These are phyloP conservation scores for Pisolithus thermaeus DNA, from an alignment of 1,284 basidiomycete species.

Conservation along the genomic window DNA sequence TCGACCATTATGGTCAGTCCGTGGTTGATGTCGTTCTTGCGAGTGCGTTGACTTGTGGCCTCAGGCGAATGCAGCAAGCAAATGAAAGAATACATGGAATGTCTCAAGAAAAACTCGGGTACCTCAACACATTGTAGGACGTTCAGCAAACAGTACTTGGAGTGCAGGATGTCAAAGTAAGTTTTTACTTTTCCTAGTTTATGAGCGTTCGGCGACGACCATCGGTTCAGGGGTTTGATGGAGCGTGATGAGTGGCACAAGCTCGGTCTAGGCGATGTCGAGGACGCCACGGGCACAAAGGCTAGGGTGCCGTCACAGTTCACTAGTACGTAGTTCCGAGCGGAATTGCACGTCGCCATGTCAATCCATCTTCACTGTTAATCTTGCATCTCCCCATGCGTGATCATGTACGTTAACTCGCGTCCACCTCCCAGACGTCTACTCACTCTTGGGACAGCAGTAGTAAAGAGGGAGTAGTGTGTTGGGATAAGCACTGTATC, in stretches of 20 bases:
- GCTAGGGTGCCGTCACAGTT: background rate
- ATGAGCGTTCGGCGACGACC: background rate
- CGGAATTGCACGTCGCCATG: background rate
- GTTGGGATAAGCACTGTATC: background rate
- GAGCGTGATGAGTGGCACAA: constrained; percentile 84
- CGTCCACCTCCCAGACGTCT: background rate
- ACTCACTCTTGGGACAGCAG: background rate
- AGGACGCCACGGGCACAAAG: constrained; percentile 12
- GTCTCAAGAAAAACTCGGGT: constrained; percentile 71
- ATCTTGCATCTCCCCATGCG: background rate
- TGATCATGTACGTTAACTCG: background rate
- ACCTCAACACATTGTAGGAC: constrained; percentile 79
- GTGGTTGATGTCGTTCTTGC: background rate
- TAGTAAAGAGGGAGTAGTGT: background rate
- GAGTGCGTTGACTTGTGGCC: constrained; percentile 7
- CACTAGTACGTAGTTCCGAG: background rate
- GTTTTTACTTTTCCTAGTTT: constrained; percentile 25
- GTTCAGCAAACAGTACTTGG: constrained; percentile 79
- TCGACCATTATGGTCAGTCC: constrained; percentile 86
- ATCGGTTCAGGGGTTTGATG: constrained; percentile 71
- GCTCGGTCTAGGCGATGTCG: constrained; percentile 64
- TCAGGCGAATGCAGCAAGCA: constrained; percentile 88
- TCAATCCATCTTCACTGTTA: background rate
- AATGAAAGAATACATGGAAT: constrained; percentile 86
- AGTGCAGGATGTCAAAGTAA: constrained; percentile 92